Percentiles rank a stretch among this genome's conserved stretches.
phyloP scores from a whole-genome alignment of 345 rosid species.

The Salix viminalis region DNA sequence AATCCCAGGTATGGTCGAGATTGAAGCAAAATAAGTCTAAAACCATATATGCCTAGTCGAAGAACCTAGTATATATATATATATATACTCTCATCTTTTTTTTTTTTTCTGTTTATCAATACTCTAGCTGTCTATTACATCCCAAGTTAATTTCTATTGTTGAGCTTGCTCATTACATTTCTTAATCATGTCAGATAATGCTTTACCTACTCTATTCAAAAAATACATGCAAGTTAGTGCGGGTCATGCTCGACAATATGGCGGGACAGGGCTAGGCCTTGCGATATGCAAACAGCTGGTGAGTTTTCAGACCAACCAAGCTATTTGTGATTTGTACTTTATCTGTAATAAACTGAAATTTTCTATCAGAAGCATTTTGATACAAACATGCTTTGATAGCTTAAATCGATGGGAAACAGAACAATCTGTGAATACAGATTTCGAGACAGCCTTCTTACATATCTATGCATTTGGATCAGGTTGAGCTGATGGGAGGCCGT shows the following conservation, averaged over 20 bases:
- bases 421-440: not conserved
- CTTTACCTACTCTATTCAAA: conserved; percentile 75
- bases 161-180: conserved; percentile 10
- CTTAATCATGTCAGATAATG: conserved; percentile 63
- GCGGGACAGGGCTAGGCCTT: conserved; percentile 95
- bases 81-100: not conserved
- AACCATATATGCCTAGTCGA: not conserved
- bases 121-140: not conserved
- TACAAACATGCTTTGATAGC: not conserved
- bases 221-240: conserved; percentile 95
- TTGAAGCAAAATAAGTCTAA: no score
- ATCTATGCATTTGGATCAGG: conserved; percentile 40
- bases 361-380: not conserved
- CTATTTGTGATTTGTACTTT: not conserved
- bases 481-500: conserved; percentile 93
- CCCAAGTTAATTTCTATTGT: not conserved
- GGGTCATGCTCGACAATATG: conserved; percentile 92
- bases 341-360: not conserved
- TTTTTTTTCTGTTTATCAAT: not conserved
- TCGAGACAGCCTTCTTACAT: conserved; percentile 4
- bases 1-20: conserved; percentile 59
- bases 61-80: not conserved
- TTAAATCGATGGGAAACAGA: not conserved
- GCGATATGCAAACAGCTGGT: conserved; percentile 99
- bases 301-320: not conserved